A percentile compares a stretch with the other conserved stretches of the same genome.
Conservation (phyloP, 1,284 basidiomycete species). For the Sutorius eximius region DNA sequence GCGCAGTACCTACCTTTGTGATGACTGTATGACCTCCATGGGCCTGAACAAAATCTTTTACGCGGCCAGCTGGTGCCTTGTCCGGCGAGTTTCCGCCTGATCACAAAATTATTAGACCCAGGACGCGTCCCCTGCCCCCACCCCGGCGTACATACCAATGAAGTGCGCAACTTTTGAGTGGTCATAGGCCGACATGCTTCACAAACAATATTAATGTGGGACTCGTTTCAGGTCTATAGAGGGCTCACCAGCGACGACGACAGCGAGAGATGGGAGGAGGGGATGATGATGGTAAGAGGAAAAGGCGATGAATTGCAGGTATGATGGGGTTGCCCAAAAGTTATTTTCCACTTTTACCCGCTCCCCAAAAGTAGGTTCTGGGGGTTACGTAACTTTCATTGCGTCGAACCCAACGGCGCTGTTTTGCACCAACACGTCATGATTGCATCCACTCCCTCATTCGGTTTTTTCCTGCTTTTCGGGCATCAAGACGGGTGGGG, state of each 20-base stretch:
- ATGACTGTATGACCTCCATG: constrained; percentile 98
- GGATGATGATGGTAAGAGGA: constrained; percentile 24
- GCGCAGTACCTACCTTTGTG: constrained; percentile 74
- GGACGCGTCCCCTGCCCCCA: constrained; percentile 14
- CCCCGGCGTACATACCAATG: constrained; percentile 58
- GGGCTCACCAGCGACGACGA: constrained; percentile 1
- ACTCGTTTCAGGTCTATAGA: constrained; percentile 11
- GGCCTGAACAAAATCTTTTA: constrained; percentile 89
- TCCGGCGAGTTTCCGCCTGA: constrained; percentile 92
- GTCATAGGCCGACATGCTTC: constrained; percentile 66
- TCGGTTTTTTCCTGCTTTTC: not conserved
- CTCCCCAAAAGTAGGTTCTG: constrained; percentile 34
- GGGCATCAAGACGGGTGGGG: not conserved
- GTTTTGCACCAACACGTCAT: not conserved
- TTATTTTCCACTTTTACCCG: constrained; percentile 22
- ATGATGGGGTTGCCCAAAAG: constrained; percentile 10
- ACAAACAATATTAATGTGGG: not conserved
- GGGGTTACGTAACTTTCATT: constrained; percentile 31
- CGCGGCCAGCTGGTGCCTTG: constrained; percentile 73
- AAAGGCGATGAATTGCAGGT: constrained; percentile 4
- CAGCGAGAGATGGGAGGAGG: constrained; percentile 4
- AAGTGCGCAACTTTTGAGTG: constrained; percentile 83
- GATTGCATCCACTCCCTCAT: not conserved
- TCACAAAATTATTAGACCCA: constrained; percentile 16
- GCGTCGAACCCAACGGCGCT: not conserved